phyloP scores from a whole-genome alignment of 1,284 basidiomycete genomes.

The Ganoderma resinaceum region DNA sequence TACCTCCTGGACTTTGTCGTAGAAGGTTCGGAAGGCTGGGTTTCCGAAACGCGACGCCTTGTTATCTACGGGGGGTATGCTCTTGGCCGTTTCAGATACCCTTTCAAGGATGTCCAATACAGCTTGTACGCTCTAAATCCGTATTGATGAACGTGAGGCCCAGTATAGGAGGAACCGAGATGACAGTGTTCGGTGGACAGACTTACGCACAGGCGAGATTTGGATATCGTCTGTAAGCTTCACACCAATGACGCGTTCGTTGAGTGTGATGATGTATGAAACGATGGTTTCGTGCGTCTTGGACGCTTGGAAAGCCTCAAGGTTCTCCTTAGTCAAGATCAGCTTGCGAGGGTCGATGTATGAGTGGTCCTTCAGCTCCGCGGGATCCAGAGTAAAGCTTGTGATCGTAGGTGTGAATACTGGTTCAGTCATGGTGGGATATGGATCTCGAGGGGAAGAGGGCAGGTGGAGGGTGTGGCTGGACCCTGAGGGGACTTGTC shows the following conservation, averaged over 20 bases:
- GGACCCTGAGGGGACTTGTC: no score
- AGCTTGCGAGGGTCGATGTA: constrained; percentile 62
- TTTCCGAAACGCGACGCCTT: constrained; percentile 95
- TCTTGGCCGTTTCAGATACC: constrained; percentile 72
- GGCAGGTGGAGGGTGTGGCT: neutral
- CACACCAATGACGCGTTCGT: constrained; percentile 78
- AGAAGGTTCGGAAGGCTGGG: constrained; percentile 93
- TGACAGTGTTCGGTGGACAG: constrained; percentile 5
- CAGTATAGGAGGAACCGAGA: neutral
- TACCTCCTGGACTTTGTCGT: constrained; percentile 82
- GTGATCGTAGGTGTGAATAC: neutral
- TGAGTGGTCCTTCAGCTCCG: neutral
- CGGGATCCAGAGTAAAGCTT: neutral
- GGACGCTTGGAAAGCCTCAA: constrained; percentile 84
- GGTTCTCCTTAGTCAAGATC: constrained; percentile 83
- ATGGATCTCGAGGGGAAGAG: neutral
- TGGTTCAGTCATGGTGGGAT: neutral
- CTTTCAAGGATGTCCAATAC: constrained; percentile 70
- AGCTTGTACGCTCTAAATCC: constrained; percentile 65
- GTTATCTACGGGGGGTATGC: constrained; percentile 90
- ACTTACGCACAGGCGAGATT: constrained; percentile 60
- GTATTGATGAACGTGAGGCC: neutral
- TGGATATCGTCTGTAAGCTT: constrained; percentile 76
- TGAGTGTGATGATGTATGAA: constrained; percentile 79
- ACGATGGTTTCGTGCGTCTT: constrained; percentile 77